A percentile compares a stretch with the other conserved stretches of the same genome.
Evolutionary conservation across 129 eudicot species (phyloP).

Genomic region (Silybum marianum): DNA sequence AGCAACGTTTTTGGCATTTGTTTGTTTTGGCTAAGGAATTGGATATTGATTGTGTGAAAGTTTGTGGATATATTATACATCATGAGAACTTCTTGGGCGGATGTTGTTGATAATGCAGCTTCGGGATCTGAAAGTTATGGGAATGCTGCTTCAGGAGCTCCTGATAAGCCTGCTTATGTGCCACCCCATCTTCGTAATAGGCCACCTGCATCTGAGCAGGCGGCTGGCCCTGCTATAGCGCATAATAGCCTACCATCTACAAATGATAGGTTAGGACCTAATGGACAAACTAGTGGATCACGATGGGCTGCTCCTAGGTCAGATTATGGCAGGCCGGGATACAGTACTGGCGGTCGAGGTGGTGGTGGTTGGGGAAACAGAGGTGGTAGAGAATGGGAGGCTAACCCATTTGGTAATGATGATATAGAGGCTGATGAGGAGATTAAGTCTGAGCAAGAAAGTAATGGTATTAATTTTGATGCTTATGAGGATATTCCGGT

Average conservation of each 20-base stretch:
- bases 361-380: slow-evolving; percentile 69
- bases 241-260: slow-evolving; percentile 44
- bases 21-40: slow-evolving; percentile 21
- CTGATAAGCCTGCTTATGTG: slow-evolving; percentile 64
- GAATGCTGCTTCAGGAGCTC: slow-evolving; percentile 33
- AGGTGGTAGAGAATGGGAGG: slow-evolving; percentile 72
- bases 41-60: not conserved
- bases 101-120: slow-evolving; percentile 68
- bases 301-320: slow-evolving; percentile 60
- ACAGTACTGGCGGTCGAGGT: slow-evolving; percentile 46
- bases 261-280: slow-evolving; percentile 44
- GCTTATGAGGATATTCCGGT: slow-evolving; percentile 75
- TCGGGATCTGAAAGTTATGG: slow-evolving; percentile 49
- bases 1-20: not conserved
- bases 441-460: slow-evolving; percentile 45
- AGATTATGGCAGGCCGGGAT: slow-evolving; percentile 48
- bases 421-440: slow-evolving; percentile 54
- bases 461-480: slow-evolving; percentile 48
- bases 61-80: not conserved
- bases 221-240: slow-evolving; percentile 35
- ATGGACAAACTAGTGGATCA: slow-evolving; percentile 52
- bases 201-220: slow-evolving; percentile 46
- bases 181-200: slow-evolving; percentile 88
- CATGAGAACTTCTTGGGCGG: slow-evolving; percentile 92
- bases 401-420: slow-evolving; percentile 75